A percentile compares a stretch with the other conserved stretches of the same genome.
Conservation (phyloP, 1,139 yeast species). For the Hyphopichia burtonii region DNA sequence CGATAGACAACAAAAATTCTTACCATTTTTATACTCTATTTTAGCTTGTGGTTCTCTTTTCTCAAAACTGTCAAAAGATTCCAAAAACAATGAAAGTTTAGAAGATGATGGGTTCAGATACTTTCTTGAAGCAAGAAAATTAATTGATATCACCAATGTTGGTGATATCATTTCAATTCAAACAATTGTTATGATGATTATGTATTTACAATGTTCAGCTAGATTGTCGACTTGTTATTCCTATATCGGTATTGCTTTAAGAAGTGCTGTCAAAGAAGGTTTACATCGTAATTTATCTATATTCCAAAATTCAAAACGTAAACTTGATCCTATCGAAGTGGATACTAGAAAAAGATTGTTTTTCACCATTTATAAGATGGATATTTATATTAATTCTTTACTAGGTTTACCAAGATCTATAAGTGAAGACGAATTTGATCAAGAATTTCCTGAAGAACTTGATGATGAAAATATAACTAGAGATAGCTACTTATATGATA, state of each 20-base stretch:
- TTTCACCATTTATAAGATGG: constrained; percentile 90
- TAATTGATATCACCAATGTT: constrained; percentile 60
- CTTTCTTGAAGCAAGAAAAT: constrained; percentile 76
- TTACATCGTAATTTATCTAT: constrained; percentile 70
- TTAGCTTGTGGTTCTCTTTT: constrained; percentile 68
- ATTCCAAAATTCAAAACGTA: constrained; percentile 46
- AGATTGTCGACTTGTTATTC: constrained; percentile 87
- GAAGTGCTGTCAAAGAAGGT: constrained; percentile 87
- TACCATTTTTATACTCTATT: constrained; percentile 71
- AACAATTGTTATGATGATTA: constrained; percentile 68
- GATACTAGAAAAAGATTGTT: constrained; percentile 85
- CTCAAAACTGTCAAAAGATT: constrained; percentile 38
- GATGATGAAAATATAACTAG: constrained; percentile 88
- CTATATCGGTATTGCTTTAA: constrained; percentile 85
- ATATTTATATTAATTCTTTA: constrained; percentile 85
- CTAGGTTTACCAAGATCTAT: constrained; percentile 81
- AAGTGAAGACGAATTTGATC: constrained; percentile 82
- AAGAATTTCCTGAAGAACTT: constrained; percentile 77
- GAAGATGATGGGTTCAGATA: constrained; percentile 82
- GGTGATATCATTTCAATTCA: constrained; percentile 55
- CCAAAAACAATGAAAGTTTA: constrained; percentile 42
- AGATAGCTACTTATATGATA: constrained; percentile 41
- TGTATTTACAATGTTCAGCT: constrained; percentile 88
- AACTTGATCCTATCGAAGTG: constrained; percentile 75
- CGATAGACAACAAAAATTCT: constrained; percentile 69